Evolutionary conservation across 352 stramenopile genomes (phyloP), one percentile per base, ranked within the genome.

Genomic region (Pythium brachiatum): DNA sequence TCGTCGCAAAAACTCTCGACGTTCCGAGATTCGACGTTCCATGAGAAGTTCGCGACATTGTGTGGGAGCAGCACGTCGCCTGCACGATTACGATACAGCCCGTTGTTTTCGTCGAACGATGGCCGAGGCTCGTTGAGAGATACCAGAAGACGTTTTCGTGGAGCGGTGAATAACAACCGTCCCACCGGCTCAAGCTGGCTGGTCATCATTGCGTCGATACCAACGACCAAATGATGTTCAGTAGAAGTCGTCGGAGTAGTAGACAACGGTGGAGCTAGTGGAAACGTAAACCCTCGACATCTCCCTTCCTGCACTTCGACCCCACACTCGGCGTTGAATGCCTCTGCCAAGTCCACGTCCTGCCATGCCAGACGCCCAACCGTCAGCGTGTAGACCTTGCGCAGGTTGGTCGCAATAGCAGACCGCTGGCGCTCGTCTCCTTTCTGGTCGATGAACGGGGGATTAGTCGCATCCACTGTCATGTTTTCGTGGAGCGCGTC

Each of bases 61-160:
- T 65, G 58, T 5, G 52, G 58, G 0, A 65, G 31, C 4, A 65
- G 47, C 18, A 52, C n/a, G 23, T 65, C 58, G 18, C 58, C 58
- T 12, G 25, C 36, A 7, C n/a, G n/a, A n/a, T n/a, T n/a, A n/a
- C n/a, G n/a, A n/a, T n/a, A n/a, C n/a, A n/a, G n/a, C n/a, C n/a
- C n/a, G n/a, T n/a, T n/a, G n/a, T n/a, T n/a, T n/a, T n/a, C n/a
- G 25, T 34, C 9, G 23, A 21, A 8, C 16, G 1, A 18, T 50
- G 47, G 13, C 18, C 9, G 11, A 23, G 7, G 29, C 12, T 29
- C 29, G 29, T 34, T 5, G 29, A 34, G 5, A 34, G 5, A 9
- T 11, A 34, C 29, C 5, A 34, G 29, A 9, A 9, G 29, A 34
- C 29, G 29, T 9, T 34, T 34, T n/a, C n/a, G n/a, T n/a, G n/a